These are phyloP conservation scores for Pyricularia sp. DNA, from an alignment of 2,329 filamentous ascomycete species.

Conservation along the genomic window DNA sequence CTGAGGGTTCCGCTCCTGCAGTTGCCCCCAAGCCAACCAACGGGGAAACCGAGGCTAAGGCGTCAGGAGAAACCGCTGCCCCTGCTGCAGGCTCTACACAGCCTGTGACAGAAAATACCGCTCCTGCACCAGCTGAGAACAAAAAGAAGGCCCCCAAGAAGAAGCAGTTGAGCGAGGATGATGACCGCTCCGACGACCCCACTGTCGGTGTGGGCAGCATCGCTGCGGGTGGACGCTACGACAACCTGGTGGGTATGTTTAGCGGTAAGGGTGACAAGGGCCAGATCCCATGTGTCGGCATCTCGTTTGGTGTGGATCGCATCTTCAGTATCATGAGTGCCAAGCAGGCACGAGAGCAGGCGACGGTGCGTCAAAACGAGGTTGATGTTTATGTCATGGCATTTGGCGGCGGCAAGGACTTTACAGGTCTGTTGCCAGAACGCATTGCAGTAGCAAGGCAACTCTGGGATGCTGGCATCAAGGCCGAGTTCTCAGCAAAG, in stretches of 20 bases:
- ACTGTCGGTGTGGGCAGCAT: constrained; percentile 78
- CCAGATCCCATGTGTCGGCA: constrained; percentile 81
- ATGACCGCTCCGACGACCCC: constrained; percentile 69
- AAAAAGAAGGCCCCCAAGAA: constrained; percentile 26
- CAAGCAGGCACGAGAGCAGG: constrained; percentile 30
- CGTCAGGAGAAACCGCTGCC: background rate
- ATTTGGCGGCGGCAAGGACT: constrained; percentile 78
- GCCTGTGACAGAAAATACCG: background rate
- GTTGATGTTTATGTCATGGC: constrained; percentile 93
- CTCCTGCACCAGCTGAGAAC: background rate
- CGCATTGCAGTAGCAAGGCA: constrained; percentile 69
- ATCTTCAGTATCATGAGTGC: constrained; percentile 91
- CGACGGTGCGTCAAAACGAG: constrained; percentile 56
- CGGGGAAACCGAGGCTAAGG: background rate
- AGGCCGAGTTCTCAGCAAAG: constrained; percentile 84
- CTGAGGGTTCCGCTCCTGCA: constrained; percentile 21
- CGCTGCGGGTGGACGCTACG: constrained; percentile 84
- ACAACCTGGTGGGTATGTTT: constrained; percentile 93
- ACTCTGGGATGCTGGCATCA: constrained; percentile 83
- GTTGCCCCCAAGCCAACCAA: constrained; percentile 17
- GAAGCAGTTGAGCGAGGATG: constrained; percentile 33
- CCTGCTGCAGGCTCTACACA: background rate
- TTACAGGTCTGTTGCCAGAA: constrained; percentile 70
- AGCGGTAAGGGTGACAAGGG: constrained; percentile 62
- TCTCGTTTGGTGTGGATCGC: constrained; percentile 90